Evolutionary conservation across 2,329 filamentous ascomycete genomes (phyloP).

Genomic region (Ophioceras dolichostomum): DNA sequence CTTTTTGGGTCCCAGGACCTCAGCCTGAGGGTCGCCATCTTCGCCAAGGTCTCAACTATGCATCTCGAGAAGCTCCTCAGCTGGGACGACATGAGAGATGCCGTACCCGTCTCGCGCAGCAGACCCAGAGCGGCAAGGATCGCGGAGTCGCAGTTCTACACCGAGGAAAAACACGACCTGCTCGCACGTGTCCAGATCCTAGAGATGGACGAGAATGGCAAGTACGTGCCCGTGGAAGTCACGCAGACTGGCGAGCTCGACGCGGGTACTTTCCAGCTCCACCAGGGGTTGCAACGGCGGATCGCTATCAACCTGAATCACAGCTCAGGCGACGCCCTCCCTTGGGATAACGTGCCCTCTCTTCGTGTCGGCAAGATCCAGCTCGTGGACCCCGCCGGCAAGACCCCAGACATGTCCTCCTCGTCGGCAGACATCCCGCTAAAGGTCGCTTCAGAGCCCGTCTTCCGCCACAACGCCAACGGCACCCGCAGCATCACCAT

Average conservation of each 20-base stretch:
- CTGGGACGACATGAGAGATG: conserved; percentile 97
- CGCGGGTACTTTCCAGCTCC: conserved; percentile 83
- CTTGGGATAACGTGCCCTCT: conserved; percentile 73
- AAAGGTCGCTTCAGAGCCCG: conserved; percentile 64
- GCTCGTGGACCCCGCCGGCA: conserved; percentile 74
- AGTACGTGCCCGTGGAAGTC: conserved; percentile 87
- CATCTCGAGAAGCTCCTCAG: conserved; percentile 94
- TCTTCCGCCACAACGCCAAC: conserved; percentile 75
- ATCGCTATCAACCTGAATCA: conserved; percentile 84
- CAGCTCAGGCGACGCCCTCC: conserved; percentile 75
- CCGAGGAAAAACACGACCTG: conserved; percentile 86
- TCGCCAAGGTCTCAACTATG: conserved; percentile 82
- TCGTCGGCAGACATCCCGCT: conserved; percentile 63
- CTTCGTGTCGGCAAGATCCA: conserved; percentile 72
- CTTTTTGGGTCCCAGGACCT: conserved; percentile 64
- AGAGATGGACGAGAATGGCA: conserved; percentile 81
- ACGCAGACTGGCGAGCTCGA: conserved; percentile 76
- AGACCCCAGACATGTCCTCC: conserved; percentile 66
- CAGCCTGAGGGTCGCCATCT: conserved; percentile 75
- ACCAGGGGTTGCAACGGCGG: conserved; percentile 84
- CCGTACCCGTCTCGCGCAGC: conserved; percentile 44
- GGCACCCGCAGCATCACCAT: conserved; percentile 80
- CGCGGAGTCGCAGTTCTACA: conserved; percentile 84
- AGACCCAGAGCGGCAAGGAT: conserved; percentile 52
- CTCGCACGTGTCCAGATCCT: conserved; percentile 80